Conservation (phyloP, 495 filamentous ascomycete genomes). For the Penicillium manginii region DNA sequence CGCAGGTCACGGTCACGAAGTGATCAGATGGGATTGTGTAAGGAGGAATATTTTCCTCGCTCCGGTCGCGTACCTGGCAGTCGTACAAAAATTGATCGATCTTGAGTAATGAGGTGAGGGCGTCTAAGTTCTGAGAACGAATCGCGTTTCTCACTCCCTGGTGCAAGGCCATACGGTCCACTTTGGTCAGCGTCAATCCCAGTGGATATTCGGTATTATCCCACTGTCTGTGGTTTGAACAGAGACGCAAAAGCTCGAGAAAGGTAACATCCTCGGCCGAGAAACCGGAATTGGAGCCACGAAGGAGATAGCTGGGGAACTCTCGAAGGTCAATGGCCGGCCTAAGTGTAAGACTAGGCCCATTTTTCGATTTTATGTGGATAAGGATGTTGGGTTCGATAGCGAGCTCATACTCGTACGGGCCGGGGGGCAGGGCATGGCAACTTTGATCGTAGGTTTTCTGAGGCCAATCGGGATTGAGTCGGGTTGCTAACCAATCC, state of each 20-base stretch:
- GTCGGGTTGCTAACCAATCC: neutral
- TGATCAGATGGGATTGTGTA: slow-evolving; percentile 37
- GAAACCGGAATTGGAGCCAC: slow-evolving; percentile 28
- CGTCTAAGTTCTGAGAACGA: slow-evolving; percentile 29
- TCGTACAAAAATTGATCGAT: slow-evolving; percentile 44
- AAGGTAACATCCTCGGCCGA: slow-evolving; percentile 19
- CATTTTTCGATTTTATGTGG: slow-evolving; percentile 15
- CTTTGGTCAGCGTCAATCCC: neutral
- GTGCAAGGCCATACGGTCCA: slow-evolving; percentile 38
- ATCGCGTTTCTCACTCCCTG: slow-evolving; percentile 43
- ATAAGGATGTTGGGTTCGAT: slow-evolving; percentile 28
- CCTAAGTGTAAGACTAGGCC: slow-evolving; percentile 5
- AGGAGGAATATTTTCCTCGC: neutral
- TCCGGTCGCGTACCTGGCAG: slow-evolving; percentile 2
- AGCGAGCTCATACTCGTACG: slow-evolving; percentile 25
- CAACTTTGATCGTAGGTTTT: neutral
- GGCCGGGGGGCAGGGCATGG: neutral
- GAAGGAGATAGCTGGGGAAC: slow-evolving; percentile 33
- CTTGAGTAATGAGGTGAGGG: slow-evolving; percentile 42
- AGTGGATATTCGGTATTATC: neutral
- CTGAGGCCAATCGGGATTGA: too few relatives aligned
- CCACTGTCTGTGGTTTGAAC: slow-evolving; percentile 21
- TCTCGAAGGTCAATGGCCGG: slow-evolving; percentile 22
- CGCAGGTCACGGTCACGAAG: slow-evolving; percentile 32
- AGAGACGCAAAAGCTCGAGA: slow-evolving; percentile 43